These are phyloP conservation scores for Leccinum uliginosum DNA, from an alignment of 768 basidiomycete genomes.

Conservation along the genomic window DNA sequence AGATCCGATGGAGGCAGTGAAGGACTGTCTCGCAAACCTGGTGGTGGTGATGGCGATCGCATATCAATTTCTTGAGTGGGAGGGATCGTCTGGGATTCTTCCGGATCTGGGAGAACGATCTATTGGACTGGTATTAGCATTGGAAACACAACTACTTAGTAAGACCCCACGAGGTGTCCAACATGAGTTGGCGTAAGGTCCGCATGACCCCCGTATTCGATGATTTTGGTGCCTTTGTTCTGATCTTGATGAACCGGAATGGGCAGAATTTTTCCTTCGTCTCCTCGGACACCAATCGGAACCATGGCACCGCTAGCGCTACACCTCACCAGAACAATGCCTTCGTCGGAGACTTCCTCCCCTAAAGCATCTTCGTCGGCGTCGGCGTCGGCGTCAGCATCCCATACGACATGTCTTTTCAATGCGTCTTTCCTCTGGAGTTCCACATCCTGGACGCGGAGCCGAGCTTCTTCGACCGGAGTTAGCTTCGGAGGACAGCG, in stretches of 20 bases:
- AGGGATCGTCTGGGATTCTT: constrained; percentile 49
- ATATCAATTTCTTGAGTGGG: constrained; percentile 29
- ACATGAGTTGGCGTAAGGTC: constrained; percentile 52
- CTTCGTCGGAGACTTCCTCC: constrained; percentile 38
- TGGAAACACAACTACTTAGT: not conserved
- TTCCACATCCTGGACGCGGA: constrained; percentile 52
- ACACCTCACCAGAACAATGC: constrained; percentile 24
- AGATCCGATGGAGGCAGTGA: constrained; percentile 30
- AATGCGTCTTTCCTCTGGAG: constrained; percentile 60
- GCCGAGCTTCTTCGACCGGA: constrained; percentile 53
- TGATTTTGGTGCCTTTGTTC: constrained; percentile 1
- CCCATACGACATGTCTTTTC: constrained; percentile 63
- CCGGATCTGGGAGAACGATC: constrained; percentile 30
- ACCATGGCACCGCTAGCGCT: constrained; percentile 17
- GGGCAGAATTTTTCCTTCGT: constrained; percentile 51
- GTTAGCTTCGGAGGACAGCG: constrained; percentile 40
- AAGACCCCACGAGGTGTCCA: constrained; percentile 47
- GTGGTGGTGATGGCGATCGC: constrained; percentile 23
- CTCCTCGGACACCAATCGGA: constrained; percentile 57
- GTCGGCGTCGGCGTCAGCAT: constrained; percentile 43
- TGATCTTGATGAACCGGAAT: constrained; percentile 26
- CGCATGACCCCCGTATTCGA: constrained; percentile 45
- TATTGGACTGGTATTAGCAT: constrained; percentile 6
- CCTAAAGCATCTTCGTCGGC: constrained; percentile 57
- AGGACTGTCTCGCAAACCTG: constrained; percentile 1